Evolutionary conservation across 2,329 filamentous ascomycete genomes (phyloP).

Genomic region (Aureobasidium sp.): DNA sequence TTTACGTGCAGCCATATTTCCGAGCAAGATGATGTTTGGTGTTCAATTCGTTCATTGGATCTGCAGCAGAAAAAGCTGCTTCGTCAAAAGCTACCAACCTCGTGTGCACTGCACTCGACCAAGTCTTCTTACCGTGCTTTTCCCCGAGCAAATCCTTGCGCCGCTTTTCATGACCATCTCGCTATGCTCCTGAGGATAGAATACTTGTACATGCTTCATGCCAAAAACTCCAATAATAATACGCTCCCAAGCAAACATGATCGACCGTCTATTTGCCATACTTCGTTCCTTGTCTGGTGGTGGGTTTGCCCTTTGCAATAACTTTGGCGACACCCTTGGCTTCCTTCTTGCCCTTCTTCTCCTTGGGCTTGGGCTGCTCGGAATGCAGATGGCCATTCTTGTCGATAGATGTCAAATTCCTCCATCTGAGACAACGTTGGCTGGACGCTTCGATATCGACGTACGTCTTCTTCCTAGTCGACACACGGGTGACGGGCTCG

Average conservation of each 20-base stretch:
- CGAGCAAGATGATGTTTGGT: neutral
- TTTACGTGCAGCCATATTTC: neutral
- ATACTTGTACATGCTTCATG: constrained; percentile 11
- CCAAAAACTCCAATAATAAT: neutral
- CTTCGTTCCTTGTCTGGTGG: constrained; percentile 32
- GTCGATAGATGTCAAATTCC: constrained; percentile 40
- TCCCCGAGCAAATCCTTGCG: constrained; percentile 5
- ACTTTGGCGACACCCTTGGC: constrained; percentile 21
- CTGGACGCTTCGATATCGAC: constrained; percentile 46
- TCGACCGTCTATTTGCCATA: constrained; percentile 8
- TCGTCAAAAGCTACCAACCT: neutral
- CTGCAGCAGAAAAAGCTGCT: neutral
- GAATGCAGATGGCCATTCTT: constrained; percentile 28
- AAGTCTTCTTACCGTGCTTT: constrained; percentile 7
- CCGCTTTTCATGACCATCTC: constrained; percentile 8
- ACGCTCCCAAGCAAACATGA: neutral
- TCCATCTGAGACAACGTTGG: constrained; percentile 59
- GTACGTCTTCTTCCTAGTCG: constrained; percentile 57
- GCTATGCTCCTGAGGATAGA: constrained; percentile 10
- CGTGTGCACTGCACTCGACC: neutral
- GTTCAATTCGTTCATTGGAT: neutral
- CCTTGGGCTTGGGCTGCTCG: constrained; percentile 18
- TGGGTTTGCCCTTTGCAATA: constrained; percentile 29
- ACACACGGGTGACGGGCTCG: constrained; percentile 46
- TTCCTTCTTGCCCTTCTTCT: constrained; percentile 29